A percentile compares a stretch with the other conserved stretches of the same genome.
These are phyloP conservation scores for Lupinus albus DNA, from an alignment of 306 rosid species.

Conservation along the genomic window DNA sequence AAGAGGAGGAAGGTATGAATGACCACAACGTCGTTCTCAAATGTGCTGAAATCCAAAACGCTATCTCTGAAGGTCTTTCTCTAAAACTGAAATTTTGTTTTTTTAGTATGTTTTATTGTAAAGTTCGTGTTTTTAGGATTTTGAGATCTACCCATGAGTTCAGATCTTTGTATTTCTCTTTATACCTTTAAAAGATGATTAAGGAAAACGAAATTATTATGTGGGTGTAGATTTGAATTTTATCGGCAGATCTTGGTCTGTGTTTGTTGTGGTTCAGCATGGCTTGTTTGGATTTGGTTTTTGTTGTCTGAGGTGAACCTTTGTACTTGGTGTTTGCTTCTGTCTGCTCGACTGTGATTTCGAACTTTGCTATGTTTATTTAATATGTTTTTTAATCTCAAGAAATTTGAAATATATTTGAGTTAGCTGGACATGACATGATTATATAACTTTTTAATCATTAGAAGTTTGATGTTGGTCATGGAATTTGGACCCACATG, in stretches of 20 bases:
- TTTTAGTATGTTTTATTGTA: not conserved
- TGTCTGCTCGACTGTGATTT: not conserved
- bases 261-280: slow-evolving; percentile 2
- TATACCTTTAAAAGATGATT: not conserved
- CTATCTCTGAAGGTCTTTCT: slow-evolving; percentile 81
- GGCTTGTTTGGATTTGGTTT: slow-evolving; percentile 12
- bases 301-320: not conserved
- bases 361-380: not conserved
- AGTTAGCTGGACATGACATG: slow-evolving; percentile 26
- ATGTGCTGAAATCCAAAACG: slow-evolving; percentile 90
- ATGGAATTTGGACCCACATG: slow-evolving; percentile 50
- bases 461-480: slow-evolving; percentile 16
- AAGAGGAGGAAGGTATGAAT: slow-evolving; percentile 88
- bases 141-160: slow-evolving; percentile 35
- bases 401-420: slow-evolving; percentile 22
- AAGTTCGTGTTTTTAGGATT: not conserved
- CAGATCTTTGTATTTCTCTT: not conserved
- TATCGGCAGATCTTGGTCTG: slow-evolving; percentile 38
- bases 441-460: not conserved
- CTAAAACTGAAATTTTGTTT: not conserved
- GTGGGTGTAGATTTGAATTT: slow-evolving; percentile 10
- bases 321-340: not conserved
- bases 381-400: not conserved
- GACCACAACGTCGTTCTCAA: slow-evolving; percentile 85
- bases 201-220: not conserved